A percentile compares a stretch with the other conserved stretches of the same genome.
Evolutionary conservation across 192 early-diverging fungal species (phyloP).

Genomic region (Podila horticola): DNA sequence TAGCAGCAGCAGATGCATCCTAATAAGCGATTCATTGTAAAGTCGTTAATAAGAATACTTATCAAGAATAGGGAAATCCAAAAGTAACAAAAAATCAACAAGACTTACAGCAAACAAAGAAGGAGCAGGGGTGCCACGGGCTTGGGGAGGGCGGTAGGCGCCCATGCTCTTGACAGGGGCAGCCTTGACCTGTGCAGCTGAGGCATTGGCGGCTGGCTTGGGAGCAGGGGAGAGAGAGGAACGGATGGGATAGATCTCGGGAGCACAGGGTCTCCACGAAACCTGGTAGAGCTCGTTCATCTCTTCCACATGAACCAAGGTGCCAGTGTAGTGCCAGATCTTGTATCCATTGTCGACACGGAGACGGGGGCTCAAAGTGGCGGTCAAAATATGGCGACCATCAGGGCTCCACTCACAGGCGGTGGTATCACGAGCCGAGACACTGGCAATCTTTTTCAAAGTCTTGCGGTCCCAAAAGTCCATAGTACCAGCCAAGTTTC

Average conservation of each 20-base stretch:
- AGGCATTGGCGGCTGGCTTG: slow-evolving; percentile 62
- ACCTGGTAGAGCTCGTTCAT: slow-evolving; percentile 90
- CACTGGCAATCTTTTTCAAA: slow-evolving; percentile 82
- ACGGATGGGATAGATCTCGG: slow-evolving; percentile 81
- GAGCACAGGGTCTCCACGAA: slow-evolving; percentile 73
- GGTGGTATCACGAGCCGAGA: slow-evolving; percentile 87
- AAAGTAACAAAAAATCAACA: background rate
- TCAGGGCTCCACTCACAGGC: slow-evolving; percentile 92
- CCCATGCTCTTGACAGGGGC: slow-evolving; percentile 57
- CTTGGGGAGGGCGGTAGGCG: slow-evolving; percentile 79
- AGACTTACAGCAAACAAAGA: slow-evolving; percentile 48
- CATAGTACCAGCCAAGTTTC: slow-evolving; percentile 93
- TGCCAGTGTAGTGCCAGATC: slow-evolving; percentile 96
- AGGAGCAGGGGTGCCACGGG: slow-evolving; percentile 61
- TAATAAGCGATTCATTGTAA: background rate
- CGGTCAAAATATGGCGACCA: slow-evolving; percentile 92
- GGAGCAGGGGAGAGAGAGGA: slow-evolving; percentile 77
- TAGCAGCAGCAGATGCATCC: slow-evolving; percentile 19
- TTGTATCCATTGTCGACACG: slow-evolving; percentile 98
- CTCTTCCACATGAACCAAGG: slow-evolving; percentile 78
- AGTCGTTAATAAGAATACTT: background rate
- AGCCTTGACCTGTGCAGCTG: slow-evolving; percentile 57
- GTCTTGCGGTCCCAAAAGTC: slow-evolving; percentile 94
- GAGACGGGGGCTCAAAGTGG: slow-evolving; percentile 91
- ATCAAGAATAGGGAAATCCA: background rate